A percentile compares a stretch with the other conserved stretches of the same genome.
These are phyloP conservation scores for Cyberlindnera lachancei DNA, from an alignment of 805 yeast species.

Conservation along the genomic window DNA sequence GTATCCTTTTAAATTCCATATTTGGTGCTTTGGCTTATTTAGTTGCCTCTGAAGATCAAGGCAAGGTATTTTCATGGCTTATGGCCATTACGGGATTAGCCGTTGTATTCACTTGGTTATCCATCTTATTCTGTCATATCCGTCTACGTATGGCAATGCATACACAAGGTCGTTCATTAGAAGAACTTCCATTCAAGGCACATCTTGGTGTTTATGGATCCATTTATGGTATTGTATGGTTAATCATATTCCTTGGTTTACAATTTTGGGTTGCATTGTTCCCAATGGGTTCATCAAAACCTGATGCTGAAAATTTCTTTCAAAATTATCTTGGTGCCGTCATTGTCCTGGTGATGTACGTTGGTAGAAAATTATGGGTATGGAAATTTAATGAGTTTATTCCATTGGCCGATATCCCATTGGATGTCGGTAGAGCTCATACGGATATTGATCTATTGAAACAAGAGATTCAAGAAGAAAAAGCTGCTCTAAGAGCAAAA, in stretches of 20 bases:
- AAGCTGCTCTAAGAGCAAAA: constrained; percentile 36
- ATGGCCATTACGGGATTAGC: constrained; percentile 43
- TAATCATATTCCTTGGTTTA: constrained; percentile 31
- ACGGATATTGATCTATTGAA: constrained; percentile 47
- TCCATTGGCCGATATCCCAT: constrained; percentile 43
- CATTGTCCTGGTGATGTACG: constrained; percentile 30
- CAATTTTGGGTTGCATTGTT: constrained; percentile 43
- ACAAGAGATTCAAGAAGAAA: constrained; percentile 54
- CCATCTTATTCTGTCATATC: constrained; percentile 36
- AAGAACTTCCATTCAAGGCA: constrained; percentile 35
- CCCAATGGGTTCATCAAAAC: constrained; percentile 31
- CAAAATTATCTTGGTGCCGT: constrained; percentile 35
- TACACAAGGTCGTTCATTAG: constrained; percentile 32
- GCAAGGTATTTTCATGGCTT: constrained; percentile 39
- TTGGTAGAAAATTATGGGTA: constrained; percentile 36
- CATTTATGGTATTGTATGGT: constrained; percentile 28
- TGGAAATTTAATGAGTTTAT: constrained; percentile 35
- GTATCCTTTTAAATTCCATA: constrained; percentile 31
- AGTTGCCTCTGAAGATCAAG: constrained; percentile 34
- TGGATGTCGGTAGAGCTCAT: constrained; percentile 59
- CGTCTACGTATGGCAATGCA: constrained; percentile 40
- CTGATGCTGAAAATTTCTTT: constrained; percentile 31
- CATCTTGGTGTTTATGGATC: constrained; percentile 38
- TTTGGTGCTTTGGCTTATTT: constrained; percentile 38
- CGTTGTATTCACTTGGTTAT: constrained; percentile 42